Base-by-base conservation (phyloP, 2,329 filamentous ascomycete species). In the Iodosphaeria phyllophila region DNA sequence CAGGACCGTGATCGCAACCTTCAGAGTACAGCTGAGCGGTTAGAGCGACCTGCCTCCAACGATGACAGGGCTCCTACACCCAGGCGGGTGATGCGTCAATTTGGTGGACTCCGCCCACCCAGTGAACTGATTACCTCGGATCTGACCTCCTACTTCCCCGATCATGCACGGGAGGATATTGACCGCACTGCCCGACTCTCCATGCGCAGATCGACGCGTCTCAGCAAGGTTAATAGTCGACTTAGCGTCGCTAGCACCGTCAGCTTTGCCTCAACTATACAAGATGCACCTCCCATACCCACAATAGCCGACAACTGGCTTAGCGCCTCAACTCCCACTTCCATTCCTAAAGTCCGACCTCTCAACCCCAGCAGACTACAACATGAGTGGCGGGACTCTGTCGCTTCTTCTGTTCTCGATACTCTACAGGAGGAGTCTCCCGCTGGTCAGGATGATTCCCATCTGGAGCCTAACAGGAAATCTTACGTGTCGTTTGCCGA, bases 81-180 rank as follows among this genome's bases (percentile, higher is more conserved):
- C 29, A 53, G 19, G 5, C 19, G 25, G 6, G 58, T 70, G 15
- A 56, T 84, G 22, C 72, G 77, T 35, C 75, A 77, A 35, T 95
- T 95, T 51, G 89, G 91, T 40, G 86, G 86, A 17, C 73, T 89
- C 34, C 66, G 89, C 38, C 89, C 89, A 11, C 89, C 89, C 2
- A 95, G 86, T 53, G 89, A 98, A 55, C 67, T 98, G 45, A 98
- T 98, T 43, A 86, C 86, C 14, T 92, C 89, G 13, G 89, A 98
- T 44, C 58, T 98, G 30, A 89, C 82, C 2, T 92, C 84, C 0
- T 98, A 95, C 57, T 98, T 98, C 60, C 89, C 89, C 0, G 83
- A 92, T 41, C 86, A 95, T 40, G 73, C 84, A 24, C 74, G 80
- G 28, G 84, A 92, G 44, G 82, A 92, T 38, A 93, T 98, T 44